Conservation (phyloP, 2,329 filamentous ascomycete species). For the Malbranchea zuffiana region DNA sequence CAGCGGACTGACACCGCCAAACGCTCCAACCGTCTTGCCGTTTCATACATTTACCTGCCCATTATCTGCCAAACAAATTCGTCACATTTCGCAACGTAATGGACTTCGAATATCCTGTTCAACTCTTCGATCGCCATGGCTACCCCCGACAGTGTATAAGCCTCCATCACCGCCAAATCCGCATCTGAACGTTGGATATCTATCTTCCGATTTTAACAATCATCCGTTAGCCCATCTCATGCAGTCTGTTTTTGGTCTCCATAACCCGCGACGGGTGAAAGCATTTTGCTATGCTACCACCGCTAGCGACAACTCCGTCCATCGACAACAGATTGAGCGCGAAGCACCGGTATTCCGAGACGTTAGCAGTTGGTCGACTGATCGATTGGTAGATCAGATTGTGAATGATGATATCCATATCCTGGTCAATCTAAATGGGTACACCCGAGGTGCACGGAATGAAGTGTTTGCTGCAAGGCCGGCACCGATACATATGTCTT, state of each 20-base stretch:
- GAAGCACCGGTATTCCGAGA: slow-evolving; percentile 88
- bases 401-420: slow-evolving; percentile 83
- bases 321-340: slow-evolving; percentile 83
- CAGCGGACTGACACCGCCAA: slow-evolving; percentile 60
- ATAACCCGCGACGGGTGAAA: slow-evolving; percentile 60
- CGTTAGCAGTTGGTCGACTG: slow-evolving; percentile 74
- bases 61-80: slow-evolving; percentile 79
- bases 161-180: slow-evolving; percentile 74
- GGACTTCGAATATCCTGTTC: slow-evolving; percentile 86
- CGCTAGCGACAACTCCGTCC: slow-evolving; percentile 73
- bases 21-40: slow-evolving; percentile 84
- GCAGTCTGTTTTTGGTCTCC: slow-evolving; percentile 96
- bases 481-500: slow-evolving; percentile 96
- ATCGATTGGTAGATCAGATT: slow-evolving; percentile 76
- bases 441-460: slow-evolving; percentile 91
- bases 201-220: slow-evolving; percentile 98
- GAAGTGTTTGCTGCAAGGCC: slow-evolving; percentile 93
- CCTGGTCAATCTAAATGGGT: slow-evolving; percentile 93
- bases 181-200: slow-evolving; percentile 82
- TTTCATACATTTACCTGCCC: slow-evolving; percentile 98
- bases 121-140: slow-evolving; percentile 76
- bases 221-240: slow-evolving; percentile 93
- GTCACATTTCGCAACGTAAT: slow-evolving; percentile 89
- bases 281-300: slow-evolving; percentile 96
- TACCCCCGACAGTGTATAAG: slow-evolving; percentile 68